phyloP scores from a whole-genome alignment of 2,329 filamentous ascomycete species.

The Ceratocystiopsis minuta region DNA sequence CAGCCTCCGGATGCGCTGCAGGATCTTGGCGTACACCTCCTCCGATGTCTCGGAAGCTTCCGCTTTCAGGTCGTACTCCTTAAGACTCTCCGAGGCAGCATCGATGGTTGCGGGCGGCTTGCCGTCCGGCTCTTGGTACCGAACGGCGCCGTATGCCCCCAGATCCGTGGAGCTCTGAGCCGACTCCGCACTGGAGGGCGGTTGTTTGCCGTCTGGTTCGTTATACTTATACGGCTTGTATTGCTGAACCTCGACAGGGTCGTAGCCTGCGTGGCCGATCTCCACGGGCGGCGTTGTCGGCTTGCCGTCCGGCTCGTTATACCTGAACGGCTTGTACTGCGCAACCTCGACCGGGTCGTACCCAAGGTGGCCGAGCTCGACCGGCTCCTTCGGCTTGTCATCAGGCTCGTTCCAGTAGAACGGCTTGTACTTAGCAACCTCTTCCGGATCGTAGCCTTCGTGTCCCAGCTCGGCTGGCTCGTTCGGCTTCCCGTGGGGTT shows the following conservation, averaged over 20 bases:
- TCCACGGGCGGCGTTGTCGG: slow-evolving; percentile 1
- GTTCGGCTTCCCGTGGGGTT: slow-evolving; percentile 7
- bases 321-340: slow-evolving; percentile 9
- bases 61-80: slow-evolving; percentile 18
- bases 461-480: slow-evolving; percentile 7
- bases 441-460: slow-evolving; percentile 18
- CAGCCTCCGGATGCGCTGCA: slow-evolving; percentile 6
- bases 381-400: slow-evolving; percentile 11
- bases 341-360: slow-evolving; percentile 7
- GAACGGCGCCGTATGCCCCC: slow-evolving; percentile 13
- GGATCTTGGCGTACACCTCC: slow-evolving; percentile 13
- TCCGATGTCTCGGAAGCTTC: slow-evolving; percentile 10
- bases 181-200: slow-evolving; percentile 7
- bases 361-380: slow-evolving; percentile 1
- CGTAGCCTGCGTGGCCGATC: slow-evolving; percentile 5
- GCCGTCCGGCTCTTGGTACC: slow-evolving; percentile 11
- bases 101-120: slow-evolving; percentile 11
- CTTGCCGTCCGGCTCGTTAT: slow-evolving; percentile 12
- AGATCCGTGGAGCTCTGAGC: slow-evolving; percentile 3
- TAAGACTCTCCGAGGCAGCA: slow-evolving; percentile 17
- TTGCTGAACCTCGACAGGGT: slow-evolving; percentile 4
- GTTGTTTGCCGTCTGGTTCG: slow-evolving; percentile 10
- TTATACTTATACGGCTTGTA: slow-evolving; percentile 10
- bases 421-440: slow-evolving; percentile 19
- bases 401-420: slow-evolving; percentile 18